Percentiles rank a stretch among this genome's conserved stretches.
Conservation (phyloP, 2,329 filamentous ascomycete genomes). For the Stachybotrys chlorohalonatus region DNA sequence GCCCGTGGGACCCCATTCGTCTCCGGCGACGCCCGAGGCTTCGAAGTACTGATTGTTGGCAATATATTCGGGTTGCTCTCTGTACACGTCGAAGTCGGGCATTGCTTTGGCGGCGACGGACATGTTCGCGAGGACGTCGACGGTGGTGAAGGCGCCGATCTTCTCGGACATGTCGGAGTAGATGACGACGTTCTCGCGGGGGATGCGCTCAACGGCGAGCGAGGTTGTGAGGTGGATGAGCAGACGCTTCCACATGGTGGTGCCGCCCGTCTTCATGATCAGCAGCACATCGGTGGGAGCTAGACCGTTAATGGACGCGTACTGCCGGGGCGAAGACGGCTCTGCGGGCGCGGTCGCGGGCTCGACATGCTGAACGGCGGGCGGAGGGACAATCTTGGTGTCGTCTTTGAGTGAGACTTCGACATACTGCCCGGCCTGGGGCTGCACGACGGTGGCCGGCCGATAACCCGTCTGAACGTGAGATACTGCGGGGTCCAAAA, state of each 20-base stretch:
- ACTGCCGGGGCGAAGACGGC: not conserved
- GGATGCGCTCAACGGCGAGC: constrained; percentile 6
- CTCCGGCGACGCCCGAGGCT: constrained; percentile 10
- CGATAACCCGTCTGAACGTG: not conserved
- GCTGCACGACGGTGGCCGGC: not conserved
- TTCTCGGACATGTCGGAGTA: constrained; percentile 12
- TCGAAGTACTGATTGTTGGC: constrained; percentile 13
- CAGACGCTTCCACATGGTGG: constrained; percentile 14
- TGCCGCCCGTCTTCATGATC: constrained; percentile 15
- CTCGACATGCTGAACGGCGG: not conserved
- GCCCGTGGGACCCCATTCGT: constrained; percentile 12
- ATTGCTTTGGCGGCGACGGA: constrained; percentile 5
- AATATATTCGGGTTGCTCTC: constrained; percentile 12
- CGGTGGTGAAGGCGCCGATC: constrained; percentile 9
- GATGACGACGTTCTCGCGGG: constrained; percentile 9
- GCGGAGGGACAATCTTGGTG: not conserved
- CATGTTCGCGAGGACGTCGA: constrained; percentile 14
- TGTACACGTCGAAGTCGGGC: constrained; percentile 14
- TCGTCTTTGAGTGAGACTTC: constrained; percentile 2
- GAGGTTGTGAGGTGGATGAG: constrained; percentile 12
- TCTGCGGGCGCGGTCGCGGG: not conserved
- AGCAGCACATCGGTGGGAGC: constrained; percentile 11
- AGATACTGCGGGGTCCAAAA: constrained; percentile 7
- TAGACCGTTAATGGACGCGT: not conserved
- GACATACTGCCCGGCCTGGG: not conserved